Conservation (phyloP, 495 filamentous ascomycete genomes). For the Talaromyces thailandensis region DNA sequence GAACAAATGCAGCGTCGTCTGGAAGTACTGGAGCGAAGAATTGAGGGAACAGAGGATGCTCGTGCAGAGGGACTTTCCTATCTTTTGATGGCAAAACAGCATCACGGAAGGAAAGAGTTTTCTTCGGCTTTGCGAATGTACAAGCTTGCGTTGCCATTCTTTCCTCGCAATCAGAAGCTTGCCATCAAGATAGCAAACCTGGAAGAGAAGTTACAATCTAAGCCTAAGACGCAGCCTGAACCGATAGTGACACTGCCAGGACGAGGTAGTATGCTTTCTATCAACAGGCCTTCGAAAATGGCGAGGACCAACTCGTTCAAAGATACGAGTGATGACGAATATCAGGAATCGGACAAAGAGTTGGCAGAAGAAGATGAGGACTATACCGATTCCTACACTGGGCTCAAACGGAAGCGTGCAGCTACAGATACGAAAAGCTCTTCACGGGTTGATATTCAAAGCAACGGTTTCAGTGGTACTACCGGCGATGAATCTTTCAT, state of each 20-base stretch:
- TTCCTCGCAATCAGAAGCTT: constrained; percentile 80
- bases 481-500: constrained; percentile 16
- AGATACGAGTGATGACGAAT: constrained; percentile 24
- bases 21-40: constrained; percentile 73
- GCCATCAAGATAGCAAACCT: constrained; percentile 65
- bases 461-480: constrained; percentile 9
- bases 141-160: constrained; percentile 71
- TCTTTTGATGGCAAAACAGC: constrained; percentile 84
- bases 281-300: constrained; percentile 24
- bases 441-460: constrained; percentile 9
- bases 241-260: constrained; percentile 7
- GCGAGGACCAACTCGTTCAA: constrained; percentile 22
- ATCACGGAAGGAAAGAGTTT: constrained; percentile 74
- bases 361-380: constrained; percentile 24
- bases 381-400: constrained; percentile 23
- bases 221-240: constrained; percentile 16
- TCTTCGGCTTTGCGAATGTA: constrained; percentile 76
- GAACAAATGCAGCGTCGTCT: constrained; percentile 73
- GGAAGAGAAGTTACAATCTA: constrained; percentile 43
- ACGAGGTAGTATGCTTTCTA: constrained; percentile 32
- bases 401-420: constrained; percentile 32
- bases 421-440: constrained; percentile 19
- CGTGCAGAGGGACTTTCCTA: constrained; percentile 74
- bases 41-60: constrained; percentile 66
- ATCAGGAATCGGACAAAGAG: constrained; percentile 14